A percentile compares a stretch with the other conserved stretches of the same genome.
These are phyloP conservation scores for Monosporascus cannonballus DNA, from an alignment of 2,329 filamentous ascomycete genomes.

Conservation along the genomic window DNA sequence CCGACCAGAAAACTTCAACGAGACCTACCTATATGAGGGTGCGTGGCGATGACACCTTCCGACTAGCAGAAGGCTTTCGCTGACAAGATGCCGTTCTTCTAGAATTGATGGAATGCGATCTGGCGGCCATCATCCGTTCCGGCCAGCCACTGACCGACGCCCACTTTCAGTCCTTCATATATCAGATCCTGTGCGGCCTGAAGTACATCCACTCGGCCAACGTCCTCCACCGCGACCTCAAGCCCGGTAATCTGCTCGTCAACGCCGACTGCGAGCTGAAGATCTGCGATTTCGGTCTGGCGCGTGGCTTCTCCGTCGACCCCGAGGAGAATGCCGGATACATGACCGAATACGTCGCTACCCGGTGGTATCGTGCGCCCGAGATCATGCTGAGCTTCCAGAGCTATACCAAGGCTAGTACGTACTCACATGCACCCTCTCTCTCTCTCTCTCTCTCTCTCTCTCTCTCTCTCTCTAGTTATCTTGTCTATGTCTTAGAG, in stretches of 20 bases:
- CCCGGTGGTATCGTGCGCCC: constrained; percentile 88
- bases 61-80: neutral
- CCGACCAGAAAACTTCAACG: constrained; percentile 94
- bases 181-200: constrained; percentile 96
- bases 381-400: constrained; percentile 99
- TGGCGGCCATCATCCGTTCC: constrained; percentile 95
- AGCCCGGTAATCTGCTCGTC: constrained; percentile 93
- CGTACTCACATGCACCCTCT: constrained; percentile 36
- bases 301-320: constrained; percentile 92
- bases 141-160: constrained; percentile 96
- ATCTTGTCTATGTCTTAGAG: constrained; percentile 2
- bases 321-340: constrained; percentile 98
- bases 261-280: constrained; percentile 99
- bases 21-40: constrained; percentile 99
- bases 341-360: constrained; percentile 99
- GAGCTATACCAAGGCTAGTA: constrained; percentile 99
- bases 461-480: neutral
- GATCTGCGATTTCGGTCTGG: constrained; percentile 97
- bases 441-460: too few relatives aligned
- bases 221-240: constrained; percentile 92
- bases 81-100: constrained; percentile 11
- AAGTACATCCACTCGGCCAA: constrained; percentile 99
- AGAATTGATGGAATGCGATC: constrained; percentile 99
- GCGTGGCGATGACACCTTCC: constrained; percentile 22
- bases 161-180: constrained; percentile 99